Conservation (phyloP, 176 grass and related monocot species). For the Musa schizocarpa region DNA sequence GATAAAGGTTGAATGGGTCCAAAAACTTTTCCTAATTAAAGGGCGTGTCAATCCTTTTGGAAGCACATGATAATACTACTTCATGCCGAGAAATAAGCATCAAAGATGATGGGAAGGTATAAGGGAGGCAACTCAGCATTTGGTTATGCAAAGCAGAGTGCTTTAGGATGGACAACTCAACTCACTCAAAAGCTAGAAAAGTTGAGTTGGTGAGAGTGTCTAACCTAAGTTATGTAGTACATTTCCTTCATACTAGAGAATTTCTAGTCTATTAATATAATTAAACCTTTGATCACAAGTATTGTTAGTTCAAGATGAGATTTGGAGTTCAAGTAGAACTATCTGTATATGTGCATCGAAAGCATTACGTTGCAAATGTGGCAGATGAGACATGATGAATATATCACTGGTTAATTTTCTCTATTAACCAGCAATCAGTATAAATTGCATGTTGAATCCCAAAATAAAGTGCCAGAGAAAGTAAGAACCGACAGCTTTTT, state of each 20-base stretch:
- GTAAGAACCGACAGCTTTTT: too few relatives aligned
- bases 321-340: too few relatives aligned
- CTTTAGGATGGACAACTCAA: conserved; percentile 44
- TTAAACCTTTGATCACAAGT: too few relatives aligned
- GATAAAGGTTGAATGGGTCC: neutral
- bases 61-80: conserved; percentile 57
- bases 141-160: conserved; percentile 47
- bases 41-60: conserved; percentile 47
- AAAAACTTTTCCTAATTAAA: conserved; percentile 5
- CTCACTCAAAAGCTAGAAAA: conserved; percentile 39
- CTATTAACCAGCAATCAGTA: too few relatives aligned
- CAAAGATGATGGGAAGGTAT: conserved; percentile 35
- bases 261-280: too few relatives aligned
- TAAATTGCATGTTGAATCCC: too few relatives aligned
- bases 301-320: too few relatives aligned
- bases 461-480: too few relatives aligned
- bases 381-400: too few relatives aligned
- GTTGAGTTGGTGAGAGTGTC: conserved; percentile 27
- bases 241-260: neutral
- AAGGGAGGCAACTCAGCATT: neutral
- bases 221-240: neutral
- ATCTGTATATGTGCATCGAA: too few relatives aligned
- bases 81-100: conserved; percentile 14
- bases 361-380: too few relatives aligned
- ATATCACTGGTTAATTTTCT: too few relatives aligned